Evolutionary conservation across 495 filamentous ascomycete genomes (phyloP), one percentile per base, ranked within the genome.

Genomic region (Tuber melanosporum): DNA sequence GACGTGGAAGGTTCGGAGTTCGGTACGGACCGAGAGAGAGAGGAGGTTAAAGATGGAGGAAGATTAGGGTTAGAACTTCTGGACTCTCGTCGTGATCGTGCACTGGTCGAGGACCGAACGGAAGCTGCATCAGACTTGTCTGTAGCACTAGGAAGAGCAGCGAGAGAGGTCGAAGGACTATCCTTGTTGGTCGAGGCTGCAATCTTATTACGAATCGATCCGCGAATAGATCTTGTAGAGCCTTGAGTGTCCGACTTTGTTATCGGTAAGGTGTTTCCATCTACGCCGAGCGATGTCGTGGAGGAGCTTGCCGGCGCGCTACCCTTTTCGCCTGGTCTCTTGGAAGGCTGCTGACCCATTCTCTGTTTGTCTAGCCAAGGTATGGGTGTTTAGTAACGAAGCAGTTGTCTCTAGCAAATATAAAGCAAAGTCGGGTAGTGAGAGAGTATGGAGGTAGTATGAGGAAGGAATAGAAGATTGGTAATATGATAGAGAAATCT

Each of bases 341-440:
- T 97, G 83, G 95, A 98, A 84, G 90, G 88, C 87, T 93, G 90
- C 87, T 98, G 96, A 85, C 95, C 95, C 95, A 98, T 98, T 73
- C 77, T 86, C 73, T 73, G 70, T 73, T 75, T 75, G 75, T n/a
- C 62, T 66, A 81, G 46, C 71, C 76, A 75, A 75, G 78, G 71
- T 78, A 73, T 49, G 76, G 72, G 70, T 17, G 45, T 49, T 72
- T 71, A 32, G 57, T 66, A 32, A 32, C 14, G n/a, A 62, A 32
- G 57, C 22, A 15, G 57, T 17, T 32, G 57, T 66, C 57, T 66
- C n/a, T 32, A 32, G 26, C 10, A 17, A n/a, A 66, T 66, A 32
- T 66, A 15, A 66, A 2, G 57, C 26, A 17, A 66, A 66, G 57
- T 17, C 57, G n/a, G 32, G 14, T 17, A 17, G 57, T 17, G 14